Percentiles rank a stretch among this genome's conserved stretches.
Conservation (phyloP, 345 rosid species). For the Lepidium sativum region DNA sequence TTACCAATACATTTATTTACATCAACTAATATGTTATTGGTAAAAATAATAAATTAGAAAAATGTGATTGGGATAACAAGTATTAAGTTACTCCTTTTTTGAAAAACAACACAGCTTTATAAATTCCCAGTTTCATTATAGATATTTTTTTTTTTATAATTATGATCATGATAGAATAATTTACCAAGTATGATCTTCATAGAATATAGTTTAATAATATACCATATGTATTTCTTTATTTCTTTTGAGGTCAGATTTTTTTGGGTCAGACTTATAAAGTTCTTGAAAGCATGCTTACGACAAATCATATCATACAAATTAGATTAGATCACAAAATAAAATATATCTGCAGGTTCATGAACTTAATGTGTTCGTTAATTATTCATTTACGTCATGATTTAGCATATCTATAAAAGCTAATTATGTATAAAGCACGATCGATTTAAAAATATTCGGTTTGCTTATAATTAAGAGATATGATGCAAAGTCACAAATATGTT, state of each 20-base stretch:
- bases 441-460: constrained; percentile 3
- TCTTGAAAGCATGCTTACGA: constrained; percentile 9
- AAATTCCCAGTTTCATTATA: neutral
- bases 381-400: constrained; percentile 2
- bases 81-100: neutral
- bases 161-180: too few species aligned
- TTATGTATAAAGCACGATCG: neutral
- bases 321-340: neutral
- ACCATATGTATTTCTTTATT: neutral
- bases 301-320: constrained; percentile 15
- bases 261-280: constrained; percentile 5
- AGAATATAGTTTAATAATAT: neutral
- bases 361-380: neutral
- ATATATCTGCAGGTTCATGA: constrained; percentile 16
- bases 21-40: neutral
- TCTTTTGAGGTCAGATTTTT: constrained; percentile 2
- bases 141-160: too few species aligned
- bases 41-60: neutral
- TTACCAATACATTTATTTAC: neutral
- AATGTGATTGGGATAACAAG: neutral
- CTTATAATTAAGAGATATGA: constrained; percentile 1
- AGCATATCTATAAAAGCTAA: neutral
- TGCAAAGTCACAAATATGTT: constrained; percentile 7
- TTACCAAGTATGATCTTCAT: too few species aligned
- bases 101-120: neutral